Evolutionary conservation across 2,329 filamentous ascomycete species (phyloP).

Genomic region (Penicillium polonicum): DNA sequence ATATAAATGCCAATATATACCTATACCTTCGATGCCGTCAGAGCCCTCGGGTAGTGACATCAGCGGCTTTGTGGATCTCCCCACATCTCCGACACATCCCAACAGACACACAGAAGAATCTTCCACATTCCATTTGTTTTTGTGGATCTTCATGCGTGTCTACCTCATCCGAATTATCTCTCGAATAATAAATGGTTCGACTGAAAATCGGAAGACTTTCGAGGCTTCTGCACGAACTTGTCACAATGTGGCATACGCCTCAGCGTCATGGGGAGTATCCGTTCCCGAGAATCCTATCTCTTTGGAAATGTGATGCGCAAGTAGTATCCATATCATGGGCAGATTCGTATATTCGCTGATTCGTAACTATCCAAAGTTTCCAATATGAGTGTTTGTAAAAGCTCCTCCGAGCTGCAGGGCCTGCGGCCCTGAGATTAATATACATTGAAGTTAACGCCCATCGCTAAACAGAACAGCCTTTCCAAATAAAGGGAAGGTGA

Average conservation of each 20-base stretch:
- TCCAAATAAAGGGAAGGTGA: neutral
- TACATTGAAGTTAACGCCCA: neutral
- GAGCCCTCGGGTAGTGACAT: conserved; percentile 1
- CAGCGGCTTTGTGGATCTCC: conserved; percentile 5
- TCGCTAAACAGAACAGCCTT: neutral
- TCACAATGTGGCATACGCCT: neutral
- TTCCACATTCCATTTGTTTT: neutral
- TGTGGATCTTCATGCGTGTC: neutral
- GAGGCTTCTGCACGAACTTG: neutral
- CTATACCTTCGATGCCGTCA: neutral
- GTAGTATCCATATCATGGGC: neutral
- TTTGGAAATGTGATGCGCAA: neutral
- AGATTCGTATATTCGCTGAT: neutral
- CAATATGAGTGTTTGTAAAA: neutral
- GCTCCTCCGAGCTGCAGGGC: neutral
- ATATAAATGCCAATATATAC: neutral
- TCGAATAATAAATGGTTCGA: neutral
- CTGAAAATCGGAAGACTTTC: neutral
- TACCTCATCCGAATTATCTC: neutral
- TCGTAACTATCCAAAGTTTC: neutral
- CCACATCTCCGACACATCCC: neutral
- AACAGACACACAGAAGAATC: neutral
- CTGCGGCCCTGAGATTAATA: neutral
- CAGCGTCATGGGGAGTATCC: neutral
- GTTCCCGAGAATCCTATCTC: neutral